Conservation (phyloP, 2,329 filamentous ascomycete species). For the Epichloe amarillans region DNA sequence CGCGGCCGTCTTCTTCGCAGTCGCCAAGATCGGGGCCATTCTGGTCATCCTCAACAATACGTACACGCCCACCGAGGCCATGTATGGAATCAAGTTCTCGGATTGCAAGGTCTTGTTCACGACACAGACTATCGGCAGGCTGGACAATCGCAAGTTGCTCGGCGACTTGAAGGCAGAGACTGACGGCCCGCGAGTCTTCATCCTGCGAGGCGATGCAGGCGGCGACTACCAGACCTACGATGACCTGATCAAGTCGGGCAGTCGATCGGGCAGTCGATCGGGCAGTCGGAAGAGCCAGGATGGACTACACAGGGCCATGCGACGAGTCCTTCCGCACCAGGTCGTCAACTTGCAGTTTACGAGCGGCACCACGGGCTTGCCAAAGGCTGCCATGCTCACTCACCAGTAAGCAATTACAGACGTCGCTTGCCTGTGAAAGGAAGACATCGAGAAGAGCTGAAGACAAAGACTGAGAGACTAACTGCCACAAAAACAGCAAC, state of each 20-base stretch:
- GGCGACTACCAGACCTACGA: constrained; percentile 46
- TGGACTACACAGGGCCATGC: constrained; percentile 37
- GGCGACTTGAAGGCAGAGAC: constrained; percentile 33
- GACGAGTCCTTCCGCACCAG: constrained; percentile 47
- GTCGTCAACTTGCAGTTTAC: constrained; percentile 67
- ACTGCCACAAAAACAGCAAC: constrained; percentile 25
- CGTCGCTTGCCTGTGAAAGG: too few species aligned
- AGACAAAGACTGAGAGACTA: background rate
- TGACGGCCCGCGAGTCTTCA: constrained; percentile 38
- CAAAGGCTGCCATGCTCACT: constrained; percentile 64
- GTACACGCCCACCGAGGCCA: constrained; percentile 60
- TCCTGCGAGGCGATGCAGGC: constrained; percentile 41
- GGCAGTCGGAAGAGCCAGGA: constrained; percentile 36
- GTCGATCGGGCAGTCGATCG: too few species aligned
- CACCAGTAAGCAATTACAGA: constrained; percentile 35
- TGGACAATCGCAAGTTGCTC: constrained; percentile 50
- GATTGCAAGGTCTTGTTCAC: constrained; percentile 64
- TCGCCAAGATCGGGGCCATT: constrained; percentile 51
- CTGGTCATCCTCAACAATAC: constrained; percentile 74
- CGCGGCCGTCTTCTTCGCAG: constrained; percentile 61
- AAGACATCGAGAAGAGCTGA: background rate
- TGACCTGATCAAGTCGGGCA: constrained; percentile 40
- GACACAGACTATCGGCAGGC: constrained; percentile 51
- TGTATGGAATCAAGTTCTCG: constrained; percentile 57
- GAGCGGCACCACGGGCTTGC: constrained; percentile 58